Evolutionary conservation across 495 filamentous ascomycete genomes (phyloP).

Genomic region (Cenococcum geophilum): DNA sequence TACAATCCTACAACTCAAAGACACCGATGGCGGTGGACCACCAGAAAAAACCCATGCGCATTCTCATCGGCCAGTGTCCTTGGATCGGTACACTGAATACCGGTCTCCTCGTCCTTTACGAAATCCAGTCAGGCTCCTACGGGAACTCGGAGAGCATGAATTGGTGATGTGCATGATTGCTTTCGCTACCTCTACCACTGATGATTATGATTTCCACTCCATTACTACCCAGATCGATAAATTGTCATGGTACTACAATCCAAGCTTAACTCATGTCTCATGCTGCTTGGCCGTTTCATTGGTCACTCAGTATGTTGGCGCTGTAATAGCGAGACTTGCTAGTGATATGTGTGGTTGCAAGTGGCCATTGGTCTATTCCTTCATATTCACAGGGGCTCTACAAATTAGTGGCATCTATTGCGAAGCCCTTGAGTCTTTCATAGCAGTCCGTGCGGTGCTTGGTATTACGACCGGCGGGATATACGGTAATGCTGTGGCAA

Average conservation of each 20-base stretch:
- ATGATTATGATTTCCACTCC: slow-evolving; percentile 74
- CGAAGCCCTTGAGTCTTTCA: slow-evolving; percentile 58
- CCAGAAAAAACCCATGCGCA: too few species aligned
- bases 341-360: slow-evolving; percentile 73
- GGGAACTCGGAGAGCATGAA: slow-evolving; percentile 48
- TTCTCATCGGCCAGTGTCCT: too few species aligned
- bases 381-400: slow-evolving; percentile 56
- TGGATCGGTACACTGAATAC: slow-evolving; percentile 48
- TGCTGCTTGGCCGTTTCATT: slow-evolving; percentile 71
- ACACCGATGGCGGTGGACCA: too few species aligned
- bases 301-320: slow-evolving; percentile 63
- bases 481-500: slow-evolving; percentile 70
- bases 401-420: slow-evolving; percentile 71
- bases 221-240: slow-evolving; percentile 65
- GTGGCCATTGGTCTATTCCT: slow-evolving; percentile 72
- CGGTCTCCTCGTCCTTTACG: slow-evolving; percentile 50
- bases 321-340: slow-evolving; percentile 63
- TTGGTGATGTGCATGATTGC: slow-evolving; percentile 64
- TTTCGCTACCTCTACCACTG: slow-evolving; percentile 59
- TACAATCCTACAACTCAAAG: too few species aligned
- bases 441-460: slow-evolving; percentile 64
- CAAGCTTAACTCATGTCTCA: slow-evolving; percentile 60
- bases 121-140: slow-evolving; percentile 57
- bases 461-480: slow-evolving; percentile 82
- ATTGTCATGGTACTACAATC: slow-evolving; percentile 58